Percentiles rank a stretch among this genome's conserved stretches.
phyloP scores from a whole-genome alignment of 192 early-diverging fungal species.

The Backusella tarrabulga region DNA sequence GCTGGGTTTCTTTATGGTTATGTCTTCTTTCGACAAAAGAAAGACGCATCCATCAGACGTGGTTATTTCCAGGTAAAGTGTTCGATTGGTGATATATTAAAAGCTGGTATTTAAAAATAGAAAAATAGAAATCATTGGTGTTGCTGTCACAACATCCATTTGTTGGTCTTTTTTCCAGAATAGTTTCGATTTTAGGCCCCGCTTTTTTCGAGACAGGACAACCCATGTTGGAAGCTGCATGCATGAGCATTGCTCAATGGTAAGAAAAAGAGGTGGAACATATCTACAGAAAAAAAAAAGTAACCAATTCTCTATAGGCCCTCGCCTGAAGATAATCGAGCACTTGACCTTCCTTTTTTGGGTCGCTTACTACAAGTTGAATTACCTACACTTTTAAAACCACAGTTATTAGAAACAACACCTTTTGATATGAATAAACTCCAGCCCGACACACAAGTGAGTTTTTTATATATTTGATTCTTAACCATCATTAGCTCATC shows the following conservation, averaged over 20 bases:
- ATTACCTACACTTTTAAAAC: slow-evolving; percentile 60
- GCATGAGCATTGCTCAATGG: slow-evolving; percentile 78
- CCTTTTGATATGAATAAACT: slow-evolving; percentile 65
- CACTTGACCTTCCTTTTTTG: slow-evolving; percentile 73
- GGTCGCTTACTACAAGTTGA: slow-evolving; percentile 68
- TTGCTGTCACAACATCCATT: slow-evolving; percentile 86
- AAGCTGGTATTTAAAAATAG: not conserved
- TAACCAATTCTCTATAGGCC: slow-evolving; percentile 3
- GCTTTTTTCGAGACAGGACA: slow-evolving; percentile 79
- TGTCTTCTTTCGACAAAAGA: slow-evolving; percentile 92
- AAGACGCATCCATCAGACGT: slow-evolving; percentile 79
- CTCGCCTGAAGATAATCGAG: slow-evolving; percentile 59
- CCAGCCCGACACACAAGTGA: slow-evolving; percentile 62
- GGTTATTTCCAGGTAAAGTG: slow-evolving; percentile 81
- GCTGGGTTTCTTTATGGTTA: slow-evolving; percentile 78
- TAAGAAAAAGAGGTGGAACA: slow-evolving; percentile 19
- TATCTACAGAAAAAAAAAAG: not conserved
- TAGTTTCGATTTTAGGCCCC: slow-evolving; percentile 75
- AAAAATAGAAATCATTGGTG: slow-evolving; percentile 74
- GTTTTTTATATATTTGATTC: not conserved
- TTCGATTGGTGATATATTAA: not conserved
- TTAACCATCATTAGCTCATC: not conserved
- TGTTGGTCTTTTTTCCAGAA: slow-evolving; percentile 79
- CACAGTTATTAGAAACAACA: slow-evolving; percentile 73
- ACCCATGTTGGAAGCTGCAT: slow-evolving; percentile 77